Conservation (phyloP, 257 asterid genomes). For the Forsythia viridissima region DNA sequence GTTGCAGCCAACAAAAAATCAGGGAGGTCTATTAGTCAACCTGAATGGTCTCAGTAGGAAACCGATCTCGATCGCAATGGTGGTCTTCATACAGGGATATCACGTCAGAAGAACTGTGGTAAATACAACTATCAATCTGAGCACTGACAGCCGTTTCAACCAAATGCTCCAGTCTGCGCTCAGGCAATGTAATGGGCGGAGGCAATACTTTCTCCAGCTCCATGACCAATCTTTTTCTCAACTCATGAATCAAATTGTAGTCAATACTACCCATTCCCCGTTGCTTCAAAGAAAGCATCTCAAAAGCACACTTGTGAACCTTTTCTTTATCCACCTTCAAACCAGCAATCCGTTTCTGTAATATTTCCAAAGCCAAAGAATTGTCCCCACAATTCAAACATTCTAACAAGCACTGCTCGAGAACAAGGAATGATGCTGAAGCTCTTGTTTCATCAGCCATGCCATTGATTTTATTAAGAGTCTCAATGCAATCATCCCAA, state of each 20-base stretch:
- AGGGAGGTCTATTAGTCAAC: conserved; percentile 40
- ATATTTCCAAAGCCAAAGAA: conserved; percentile 52
- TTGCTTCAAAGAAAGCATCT: conserved; percentile 50
- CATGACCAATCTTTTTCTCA: conserved; percentile 44
- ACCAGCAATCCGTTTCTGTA: conserved; percentile 50
- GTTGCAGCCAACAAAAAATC: conserved; percentile 13
- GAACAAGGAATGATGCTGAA: conserved; percentile 61
- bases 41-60: conserved; percentile 84
- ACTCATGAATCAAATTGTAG: conserved; percentile 33
- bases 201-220: conserved; percentile 70
- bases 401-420: conserved; percentile 73
- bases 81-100: conserved; percentile 79
- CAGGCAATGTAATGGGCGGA: conserved; percentile 73
- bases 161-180: conserved; percentile 81
- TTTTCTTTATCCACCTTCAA: conserved; percentile 51
- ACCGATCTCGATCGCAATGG: conserved; percentile 62
- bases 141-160: conserved; percentile 68
- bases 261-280: conserved; percentile 43
- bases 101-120: conserved; percentile 58
- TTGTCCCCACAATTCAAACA: conserved; percentile 58
- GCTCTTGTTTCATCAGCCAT: conserved; percentile 63
- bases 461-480: conserved; percentile 39
- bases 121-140: conserved; percentile 63
- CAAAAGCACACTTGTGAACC: conserved; percentile 64
- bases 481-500: conserved; percentile 67